A percentile compares a stretch with the other conserved stretches of the same genome.
Conservation (phyloP, 140 eudicot genomes). For the Flaveria floridana region DNA sequence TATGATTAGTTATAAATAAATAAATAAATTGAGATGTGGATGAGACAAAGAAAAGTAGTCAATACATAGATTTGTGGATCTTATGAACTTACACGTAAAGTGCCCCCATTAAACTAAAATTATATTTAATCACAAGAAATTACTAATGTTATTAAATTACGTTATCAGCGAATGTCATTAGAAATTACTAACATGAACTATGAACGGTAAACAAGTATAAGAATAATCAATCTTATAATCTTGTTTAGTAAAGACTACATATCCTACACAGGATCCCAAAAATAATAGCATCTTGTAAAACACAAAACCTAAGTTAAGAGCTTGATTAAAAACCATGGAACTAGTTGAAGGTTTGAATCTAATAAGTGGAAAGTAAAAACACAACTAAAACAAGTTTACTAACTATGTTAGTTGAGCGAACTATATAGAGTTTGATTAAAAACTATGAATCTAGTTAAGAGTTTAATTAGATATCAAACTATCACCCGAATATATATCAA, state of each 20-base stretch:
- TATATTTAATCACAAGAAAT: background rate
- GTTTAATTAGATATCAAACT: background rate
- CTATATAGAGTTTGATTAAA: no score
- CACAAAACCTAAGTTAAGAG: no score
- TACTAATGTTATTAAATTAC: no score
- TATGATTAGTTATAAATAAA: background rate
- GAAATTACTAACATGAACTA: background rate
- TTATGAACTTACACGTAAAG: conserved; percentile 2
- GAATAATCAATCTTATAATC: background rate
- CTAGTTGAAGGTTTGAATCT: no score
- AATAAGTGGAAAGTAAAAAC: no score
- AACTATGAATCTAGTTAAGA: background rate
- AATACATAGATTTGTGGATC: background rate
- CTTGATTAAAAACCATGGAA: no score
- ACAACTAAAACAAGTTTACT: no score
- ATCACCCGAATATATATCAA: background rate
- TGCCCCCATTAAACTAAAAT: background rate
- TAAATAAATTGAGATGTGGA: background rate
- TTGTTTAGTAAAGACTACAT: no score
- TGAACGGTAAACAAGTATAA: no score
- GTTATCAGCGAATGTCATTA: background rate
- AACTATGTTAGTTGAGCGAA: background rate
- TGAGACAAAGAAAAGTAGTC: background rate
- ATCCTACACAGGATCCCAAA: no score
- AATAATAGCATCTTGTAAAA: no score